Evolutionary conservation across 495 filamentous ascomycete species (phyloP), one percentile per base, ranked within the genome.

Genomic region (Trichoderma reesei): DNA sequence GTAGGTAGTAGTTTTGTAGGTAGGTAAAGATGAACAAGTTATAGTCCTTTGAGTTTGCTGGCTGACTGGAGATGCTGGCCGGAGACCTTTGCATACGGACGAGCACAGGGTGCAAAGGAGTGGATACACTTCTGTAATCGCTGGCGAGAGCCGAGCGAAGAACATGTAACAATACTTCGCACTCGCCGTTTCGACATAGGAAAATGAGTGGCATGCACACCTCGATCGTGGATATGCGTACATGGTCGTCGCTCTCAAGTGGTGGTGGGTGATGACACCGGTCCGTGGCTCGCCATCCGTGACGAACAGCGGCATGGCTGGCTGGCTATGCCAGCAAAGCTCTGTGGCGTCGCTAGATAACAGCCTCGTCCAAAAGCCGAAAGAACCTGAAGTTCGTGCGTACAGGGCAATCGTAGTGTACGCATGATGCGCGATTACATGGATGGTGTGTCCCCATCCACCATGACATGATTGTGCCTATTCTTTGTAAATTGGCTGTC

Each of bases 341-440:
- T 56, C 20, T 34, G 51, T 56, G 51, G 34, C 51, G 51, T 56
- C 51, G 51, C 51, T 34, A 33, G 16, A 56, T n/a, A n/a, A 56
- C 26, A 10, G n/a, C 51, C 18, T 56, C 51, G 51, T 20, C 8
- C 51, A 56, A 56, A 56, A 56, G 51, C 51, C 51, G 51, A 56
- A 31, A 26, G 51, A 8, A 1, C n/a, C n/a, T n/a, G n/a, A n/a
- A n/a, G n/a, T 16, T 18, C 3, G n/a, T 48, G 51, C 51, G 6
- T 56, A 26, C 16, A n/a, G n/a, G n/a, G n/a, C n/a, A n/a, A n/a
- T n/a, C n/a, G n/a, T n/a, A n/a, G 51, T 33, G 51, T 56, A 56
- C 16, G 51, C 51, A 56, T 56, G 7, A 31, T 33, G 20, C 34
- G 20, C 20, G 1, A 20, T 26, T 31, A n/a, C 14, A 46, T 51